phyloP scores from a whole-genome alignment of 352 stramenopile species.

The Thalassiosira pacifica region DNA sequence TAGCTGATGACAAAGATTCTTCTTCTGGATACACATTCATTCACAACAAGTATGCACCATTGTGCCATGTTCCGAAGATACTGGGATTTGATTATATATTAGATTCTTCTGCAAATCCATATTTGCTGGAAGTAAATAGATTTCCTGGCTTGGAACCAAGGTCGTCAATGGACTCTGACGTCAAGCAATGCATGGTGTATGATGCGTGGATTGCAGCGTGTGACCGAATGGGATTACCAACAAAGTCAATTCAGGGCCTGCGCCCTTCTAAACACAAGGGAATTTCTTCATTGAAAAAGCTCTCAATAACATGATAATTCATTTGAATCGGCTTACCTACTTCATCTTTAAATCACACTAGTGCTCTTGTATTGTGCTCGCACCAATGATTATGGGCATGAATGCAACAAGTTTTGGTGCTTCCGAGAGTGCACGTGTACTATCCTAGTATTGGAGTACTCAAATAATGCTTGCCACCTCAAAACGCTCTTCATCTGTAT shows the following conservation, averaged over 20 bases:
- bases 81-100: slow-evolving; percentile 83
- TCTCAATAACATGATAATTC: not conserved
- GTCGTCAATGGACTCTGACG: slow-evolving; percentile 35
- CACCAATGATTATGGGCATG: too few species aligned
- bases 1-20: too few species aligned
- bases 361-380: too few species aligned
- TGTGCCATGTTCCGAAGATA: slow-evolving; percentile 76
- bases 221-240: slow-evolving; percentile 30
- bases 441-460: too few species aligned
- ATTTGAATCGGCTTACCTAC: too few species aligned
- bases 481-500: slow-evolving; percentile 57
- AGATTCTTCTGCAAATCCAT: slow-evolving; percentile 62
- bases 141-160: slow-evolving; percentile 71
- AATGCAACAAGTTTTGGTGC: too few species aligned
- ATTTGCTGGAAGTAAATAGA: slow-evolving; percentile 82
- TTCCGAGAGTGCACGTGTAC: too few species aligned
- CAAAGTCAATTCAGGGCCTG: slow-evolving; percentile 16
- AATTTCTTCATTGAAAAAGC: slow-evolving; percentile 32
- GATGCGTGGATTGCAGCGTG: slow-evolving; percentile 48
- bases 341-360: too few species aligned
- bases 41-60: slow-evolving; percentile 2
- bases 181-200: slow-evolving; percentile 55
- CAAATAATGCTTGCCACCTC: too few species aligned
- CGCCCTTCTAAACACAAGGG: slow-evolving; percentile 29
- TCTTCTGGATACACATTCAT: not conserved